phyloP scores from a whole-genome alignment of 139 green algal genomes.

The Tetradesmus lagerheimii region DNA sequence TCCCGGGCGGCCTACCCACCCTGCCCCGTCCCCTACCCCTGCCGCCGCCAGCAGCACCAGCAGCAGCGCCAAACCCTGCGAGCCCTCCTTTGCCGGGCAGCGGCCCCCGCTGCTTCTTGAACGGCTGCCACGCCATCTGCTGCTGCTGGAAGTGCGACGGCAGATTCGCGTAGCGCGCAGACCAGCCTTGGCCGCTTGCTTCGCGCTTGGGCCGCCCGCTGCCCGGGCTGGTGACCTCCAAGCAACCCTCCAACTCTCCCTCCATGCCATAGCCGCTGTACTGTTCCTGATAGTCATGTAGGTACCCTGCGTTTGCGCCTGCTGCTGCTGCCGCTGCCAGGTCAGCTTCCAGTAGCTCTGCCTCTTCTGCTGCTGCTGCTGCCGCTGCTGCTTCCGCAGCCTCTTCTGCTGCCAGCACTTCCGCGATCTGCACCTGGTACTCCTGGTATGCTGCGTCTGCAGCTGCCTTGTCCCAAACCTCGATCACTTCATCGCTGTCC shows the following conservation, averaged over 20 bases:
- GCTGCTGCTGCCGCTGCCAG: constrained; percentile 12
- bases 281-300: not conserved
- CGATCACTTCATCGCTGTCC: constrained; percentile 70
- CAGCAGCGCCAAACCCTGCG: not conserved
- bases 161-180: constrained; percentile 10
- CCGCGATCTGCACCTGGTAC: constrained; percentile 55
- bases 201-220: not conserved
- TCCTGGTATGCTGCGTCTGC: constrained; percentile 68
- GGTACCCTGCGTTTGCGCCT: not conserved
- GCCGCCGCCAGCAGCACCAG: not conserved
- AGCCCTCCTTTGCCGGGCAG: not conserved
- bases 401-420: constrained; percentile 7
- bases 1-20: not conserved
- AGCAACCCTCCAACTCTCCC: not conserved
- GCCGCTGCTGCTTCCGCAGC: constrained; percentile 22
- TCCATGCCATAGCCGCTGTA: not conserved
- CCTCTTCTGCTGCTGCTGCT: constrained; percentile 24
- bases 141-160: constrained; percentile 8
- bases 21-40: not conserved
- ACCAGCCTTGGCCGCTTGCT: not conserved
- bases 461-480: constrained; percentile 77
- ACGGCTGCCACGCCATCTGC: not conserved
- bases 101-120: not conserved
- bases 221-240: constrained; percentile 25
- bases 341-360: not conserved